A percentile compares a stretch with the other conserved stretches of the same genome.
Conservation (phyloP, 2,329 filamentous ascomycete genomes). For the Magnaporthiopsis rhizophila region DNA sequence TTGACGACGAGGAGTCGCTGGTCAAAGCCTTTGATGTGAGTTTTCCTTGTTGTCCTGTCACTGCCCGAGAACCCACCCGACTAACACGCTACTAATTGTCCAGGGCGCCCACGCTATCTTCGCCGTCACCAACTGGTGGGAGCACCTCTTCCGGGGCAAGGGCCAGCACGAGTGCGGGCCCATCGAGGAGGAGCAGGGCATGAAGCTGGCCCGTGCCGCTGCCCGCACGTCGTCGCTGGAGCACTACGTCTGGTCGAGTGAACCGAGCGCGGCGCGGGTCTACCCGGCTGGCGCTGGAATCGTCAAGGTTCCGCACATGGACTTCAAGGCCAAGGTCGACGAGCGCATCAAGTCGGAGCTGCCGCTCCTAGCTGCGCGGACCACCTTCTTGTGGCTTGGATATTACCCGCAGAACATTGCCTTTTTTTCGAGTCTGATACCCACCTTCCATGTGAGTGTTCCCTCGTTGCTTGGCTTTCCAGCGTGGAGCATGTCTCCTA, state of each 20-base stretch:
- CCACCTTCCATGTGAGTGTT: no score
- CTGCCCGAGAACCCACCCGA: no score
- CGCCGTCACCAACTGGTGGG: slow-evolving; percentile 22
- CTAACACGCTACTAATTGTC: no score
- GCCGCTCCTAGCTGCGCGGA: slow-evolving; percentile 22
- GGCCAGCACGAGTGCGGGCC: slow-evolving; percentile 21
- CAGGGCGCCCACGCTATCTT: slow-evolving; percentile 18
- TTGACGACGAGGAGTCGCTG: slow-evolving; percentile 19
- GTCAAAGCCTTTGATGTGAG: slow-evolving; percentile 15
- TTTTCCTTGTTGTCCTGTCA: no score
- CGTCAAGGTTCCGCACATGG: slow-evolving; percentile 26
- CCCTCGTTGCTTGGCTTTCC: no score
- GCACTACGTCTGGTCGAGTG: slow-evolving; percentile 36
- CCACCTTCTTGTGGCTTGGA: slow-evolving; percentile 26
- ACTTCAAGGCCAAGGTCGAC: slow-evolving; percentile 30
- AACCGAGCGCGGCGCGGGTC: slow-evolving; percentile 23
- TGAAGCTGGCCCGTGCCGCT: slow-evolving; percentile 31
- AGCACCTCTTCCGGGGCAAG: slow-evolving; percentile 12
- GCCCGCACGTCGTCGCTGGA: slow-evolving; percentile 24
- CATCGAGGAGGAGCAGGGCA: slow-evolving; percentile 29
- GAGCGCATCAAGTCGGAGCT: slow-evolving; percentile 26
- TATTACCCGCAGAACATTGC: slow-evolving; percentile 23
- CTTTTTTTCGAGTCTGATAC: no score
- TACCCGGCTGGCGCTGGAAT: slow-evolving; percentile 8
- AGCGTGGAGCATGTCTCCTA: no score